Percentiles rank a stretch among this genome's conserved stretches.
Evolutionary conservation across 2,329 filamentous ascomycete genomes (phyloP).

Genomic region (Endoconidiophora laricicola): DNA sequence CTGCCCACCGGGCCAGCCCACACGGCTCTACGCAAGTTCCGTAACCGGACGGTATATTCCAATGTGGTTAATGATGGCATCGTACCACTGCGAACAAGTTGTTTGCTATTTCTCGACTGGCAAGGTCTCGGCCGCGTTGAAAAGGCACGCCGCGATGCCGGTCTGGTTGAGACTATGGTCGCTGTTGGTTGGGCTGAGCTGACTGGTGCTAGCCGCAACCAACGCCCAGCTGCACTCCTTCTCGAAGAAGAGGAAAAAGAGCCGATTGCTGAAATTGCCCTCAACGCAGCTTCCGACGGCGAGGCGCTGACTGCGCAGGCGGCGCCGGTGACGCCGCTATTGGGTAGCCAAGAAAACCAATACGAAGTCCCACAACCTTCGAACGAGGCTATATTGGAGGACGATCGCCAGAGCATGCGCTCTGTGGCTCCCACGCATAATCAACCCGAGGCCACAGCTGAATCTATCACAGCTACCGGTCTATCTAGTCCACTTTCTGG

Average conservation of each 20-base stretch:
- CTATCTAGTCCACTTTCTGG: slow-evolving; percentile 35
- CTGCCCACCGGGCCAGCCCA: slow-evolving; percentile 85
- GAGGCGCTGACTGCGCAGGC: not conserved
- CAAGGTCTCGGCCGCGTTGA: slow-evolving; percentile 83
- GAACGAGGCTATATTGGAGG: slow-evolving; percentile 47
- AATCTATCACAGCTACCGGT: slow-evolving; percentile 14
- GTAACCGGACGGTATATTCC: slow-evolving; percentile 83
- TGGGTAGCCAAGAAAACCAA: slow-evolving; percentile 22
- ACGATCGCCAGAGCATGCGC: slow-evolving; percentile 43
- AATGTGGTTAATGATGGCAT: slow-evolving; percentile 98
- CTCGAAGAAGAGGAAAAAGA: slow-evolving; percentile 20
- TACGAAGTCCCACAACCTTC: slow-evolving; percentile 55
- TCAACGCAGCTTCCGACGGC: not conserved
- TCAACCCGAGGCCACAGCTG: slow-evolving; percentile 9
- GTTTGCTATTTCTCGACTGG: slow-evolving; percentile 93
- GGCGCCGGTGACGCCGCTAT: slow-evolving; percentile 19
- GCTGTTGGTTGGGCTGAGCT: slow-evolving; percentile 92
- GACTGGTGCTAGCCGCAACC: slow-evolving; percentile 48
- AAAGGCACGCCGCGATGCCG: slow-evolving; percentile 82
- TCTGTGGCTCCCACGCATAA: slow-evolving; percentile 23
- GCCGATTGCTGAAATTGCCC: not conserved
- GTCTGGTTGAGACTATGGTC: slow-evolving; percentile 79
- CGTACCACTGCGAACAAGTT: slow-evolving; percentile 85
- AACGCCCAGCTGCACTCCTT: slow-evolving; percentile 29
- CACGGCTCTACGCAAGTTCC: slow-evolving; percentile 68